Percentiles rank a stretch among this genome's conserved stretches.
These are phyloP conservation scores for Abortiporus biennis DNA, from an alignment of 1,284 basidiomycete species.

Conservation along the genomic window DNA sequence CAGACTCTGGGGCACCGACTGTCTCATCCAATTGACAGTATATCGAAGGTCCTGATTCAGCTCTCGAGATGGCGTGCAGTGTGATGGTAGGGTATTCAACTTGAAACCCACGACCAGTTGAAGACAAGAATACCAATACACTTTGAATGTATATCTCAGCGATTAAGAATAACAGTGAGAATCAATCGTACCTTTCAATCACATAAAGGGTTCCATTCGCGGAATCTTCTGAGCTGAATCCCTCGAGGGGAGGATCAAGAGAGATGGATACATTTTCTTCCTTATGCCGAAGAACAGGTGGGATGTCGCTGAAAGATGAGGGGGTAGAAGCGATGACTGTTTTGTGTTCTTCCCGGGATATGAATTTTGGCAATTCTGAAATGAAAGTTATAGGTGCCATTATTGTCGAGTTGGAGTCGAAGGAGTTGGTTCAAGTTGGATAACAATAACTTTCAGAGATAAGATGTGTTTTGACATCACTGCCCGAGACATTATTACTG, in stretches of 20 bases:
- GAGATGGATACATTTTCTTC: slow-evolving; percentile 62
- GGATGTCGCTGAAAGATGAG: slow-evolving; percentile 73
- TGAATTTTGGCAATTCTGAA: slow-evolving; percentile 44
- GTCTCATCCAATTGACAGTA: slow-evolving; percentile 87
- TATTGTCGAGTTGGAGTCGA: slow-evolving; percentile 2
- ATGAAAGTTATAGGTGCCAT: slow-evolving; percentile 36
- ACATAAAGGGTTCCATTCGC: slow-evolving; percentile 68
- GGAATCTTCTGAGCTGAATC: slow-evolving; percentile 43
- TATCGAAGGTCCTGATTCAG: slow-evolving; percentile 58
- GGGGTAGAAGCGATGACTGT: slow-evolving; percentile 71
- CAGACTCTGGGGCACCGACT: slow-evolving; percentile 13
- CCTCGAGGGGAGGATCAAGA: slow-evolving; percentile 62
- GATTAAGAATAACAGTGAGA: slow-evolving; percentile 13
- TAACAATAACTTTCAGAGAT: too few relatives aligned
- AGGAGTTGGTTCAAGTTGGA: not conserved
- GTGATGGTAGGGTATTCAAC: slow-evolving; percentile 83
- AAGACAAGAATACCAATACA: slow-evolving; percentile 71
- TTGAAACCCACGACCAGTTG: slow-evolving; percentile 65
- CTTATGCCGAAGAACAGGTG: slow-evolving; percentile 69
- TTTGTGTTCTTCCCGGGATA: slow-evolving; percentile 66
- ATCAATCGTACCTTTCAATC: slow-evolving; percentile 64
- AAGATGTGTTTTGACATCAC: too few relatives aligned
- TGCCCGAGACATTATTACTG: too few relatives aligned
- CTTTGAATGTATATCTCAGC: slow-evolving; percentile 32
- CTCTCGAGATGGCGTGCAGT: slow-evolving; percentile 81